Percentiles rank a stretch among this genome's conserved stretches.
phyloP scores from a whole-genome alignment of 2,329 filamentous ascomycete species.

The Coccinonectria pachysandricola region DNA sequence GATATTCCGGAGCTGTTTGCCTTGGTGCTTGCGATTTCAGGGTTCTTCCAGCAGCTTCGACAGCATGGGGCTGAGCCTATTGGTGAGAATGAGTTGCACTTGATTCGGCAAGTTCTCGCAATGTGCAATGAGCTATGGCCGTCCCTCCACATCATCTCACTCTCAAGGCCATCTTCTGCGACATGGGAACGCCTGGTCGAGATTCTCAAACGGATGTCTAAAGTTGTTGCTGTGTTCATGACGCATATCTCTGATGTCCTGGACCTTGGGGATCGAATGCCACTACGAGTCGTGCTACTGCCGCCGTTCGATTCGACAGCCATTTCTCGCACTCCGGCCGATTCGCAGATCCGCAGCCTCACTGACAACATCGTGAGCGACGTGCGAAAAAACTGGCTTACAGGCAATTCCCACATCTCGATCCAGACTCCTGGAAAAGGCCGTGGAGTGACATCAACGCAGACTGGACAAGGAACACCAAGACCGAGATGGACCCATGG shows the following conservation, averaged over 20 bases:
- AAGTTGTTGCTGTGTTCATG: too few species aligned
- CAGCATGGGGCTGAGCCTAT: too few species aligned
- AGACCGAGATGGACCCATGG: constrained; percentile 23
- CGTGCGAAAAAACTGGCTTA: constrained; percentile 34
- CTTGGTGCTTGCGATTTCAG: constrained; percentile 22
- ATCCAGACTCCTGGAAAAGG: constrained; percentile 28
- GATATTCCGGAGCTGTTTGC: constrained; percentile 23
- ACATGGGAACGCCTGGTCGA: neutral
- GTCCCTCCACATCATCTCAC: constrained; percentile 14
- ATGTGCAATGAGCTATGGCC: constrained; percentile 23
- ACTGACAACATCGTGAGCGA: constrained; percentile 33
- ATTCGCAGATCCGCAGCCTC: constrained; percentile 29
- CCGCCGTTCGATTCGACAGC: too few species aligned
- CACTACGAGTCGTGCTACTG: too few species aligned
- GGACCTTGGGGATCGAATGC: constrained; percentile 7
- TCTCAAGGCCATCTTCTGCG: constrained; percentile 3
- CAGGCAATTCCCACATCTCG: constrained; percentile 22
- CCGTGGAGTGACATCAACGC: constrained; percentile 20
- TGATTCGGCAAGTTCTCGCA: constrained; percentile 19
- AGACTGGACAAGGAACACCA: constrained; percentile 26
- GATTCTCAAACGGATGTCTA: too few species aligned
- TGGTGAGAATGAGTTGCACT: constrained; percentile 18
- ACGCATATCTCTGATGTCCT: constrained; percentile 10
- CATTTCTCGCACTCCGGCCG: too few species aligned
- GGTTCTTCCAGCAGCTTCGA: constrained; percentile 18